Evolutionary conservation across 345 rosid genomes (phyloP).

Genomic region (Linum lewisii): DNA sequence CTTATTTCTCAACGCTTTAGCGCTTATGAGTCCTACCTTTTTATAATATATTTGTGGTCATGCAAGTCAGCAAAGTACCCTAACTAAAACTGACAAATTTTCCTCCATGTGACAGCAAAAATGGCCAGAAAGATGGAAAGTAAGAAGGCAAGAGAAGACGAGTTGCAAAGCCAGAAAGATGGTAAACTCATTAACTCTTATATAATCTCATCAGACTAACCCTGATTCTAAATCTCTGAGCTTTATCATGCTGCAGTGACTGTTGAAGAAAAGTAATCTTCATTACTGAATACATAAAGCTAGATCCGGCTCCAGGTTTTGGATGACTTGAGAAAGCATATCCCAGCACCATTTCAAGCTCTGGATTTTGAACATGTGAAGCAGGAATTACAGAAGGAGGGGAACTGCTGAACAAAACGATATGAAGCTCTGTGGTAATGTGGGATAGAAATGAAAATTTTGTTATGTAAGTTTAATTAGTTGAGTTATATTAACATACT

Average conservation of each 20-base stretch:
- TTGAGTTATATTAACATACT: no score
- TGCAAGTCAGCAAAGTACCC: not conserved
- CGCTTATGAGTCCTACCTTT: no score
- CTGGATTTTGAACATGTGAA: no score
- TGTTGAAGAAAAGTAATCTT: not conserved
- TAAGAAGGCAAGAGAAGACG: not conserved
- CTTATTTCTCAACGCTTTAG: no score
- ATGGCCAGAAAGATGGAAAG: not conserved
- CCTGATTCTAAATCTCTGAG: not conserved
- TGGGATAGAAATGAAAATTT: no score
- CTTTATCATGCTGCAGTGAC: not conserved
- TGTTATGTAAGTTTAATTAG: no score
- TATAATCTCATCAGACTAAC: not conserved
- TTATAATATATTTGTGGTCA: no score
- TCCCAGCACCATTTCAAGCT: not conserved
- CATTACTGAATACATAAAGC: not conserved
- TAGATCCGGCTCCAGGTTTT: not conserved
- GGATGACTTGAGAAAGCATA: not conserved
- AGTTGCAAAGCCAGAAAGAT: not conserved
- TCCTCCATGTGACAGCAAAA: not conserved
- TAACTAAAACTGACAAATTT: not conserved
- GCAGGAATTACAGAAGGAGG: no score
- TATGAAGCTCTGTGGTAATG: no score
- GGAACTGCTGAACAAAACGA: no score
- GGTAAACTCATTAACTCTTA: not conserved